phyloP scores from a whole-genome alignment of 2,329 filamentous ascomycete species.

The Pseudogymnoascus sp. region DNA sequence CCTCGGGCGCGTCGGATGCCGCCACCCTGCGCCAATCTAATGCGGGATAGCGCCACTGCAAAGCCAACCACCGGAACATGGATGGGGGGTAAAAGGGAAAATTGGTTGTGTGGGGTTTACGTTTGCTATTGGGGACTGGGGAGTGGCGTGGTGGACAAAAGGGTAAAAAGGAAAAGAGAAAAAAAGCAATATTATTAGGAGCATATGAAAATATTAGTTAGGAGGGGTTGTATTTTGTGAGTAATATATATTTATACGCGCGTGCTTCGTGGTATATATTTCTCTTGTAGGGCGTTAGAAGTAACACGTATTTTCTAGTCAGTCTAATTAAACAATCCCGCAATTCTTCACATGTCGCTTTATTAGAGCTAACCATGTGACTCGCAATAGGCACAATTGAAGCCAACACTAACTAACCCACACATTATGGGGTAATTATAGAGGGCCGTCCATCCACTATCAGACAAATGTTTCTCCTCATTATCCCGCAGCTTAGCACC shows the following conservation, averaged over 20 bases:
- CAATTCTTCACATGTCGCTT: not conserved
- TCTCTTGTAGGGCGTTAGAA: not conserved
- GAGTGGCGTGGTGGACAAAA: not conserved
- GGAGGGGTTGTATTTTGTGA: not conserved
- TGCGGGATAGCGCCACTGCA: not conserved
- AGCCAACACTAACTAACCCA: not conserved
- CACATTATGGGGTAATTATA: not conserved
- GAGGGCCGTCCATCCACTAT: not conserved
- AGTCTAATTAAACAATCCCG: not conserved
- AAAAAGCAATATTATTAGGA: not conserved
- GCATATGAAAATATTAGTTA: not conserved
- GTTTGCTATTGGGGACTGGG: not conserved
- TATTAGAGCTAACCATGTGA: not conserved
- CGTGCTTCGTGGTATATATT: too few relatives aligned
- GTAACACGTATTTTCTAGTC: not conserved
- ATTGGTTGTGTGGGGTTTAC: not conserved
- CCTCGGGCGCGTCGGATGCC: conserved; percentile 5
- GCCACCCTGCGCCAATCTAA: not conserved
- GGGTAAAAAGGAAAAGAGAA: not conserved
- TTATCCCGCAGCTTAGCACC: not conserved
- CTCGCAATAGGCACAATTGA: not conserved
- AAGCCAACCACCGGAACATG: not conserved
- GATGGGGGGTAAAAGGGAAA: conserved; percentile 1
- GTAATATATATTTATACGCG: not conserved
- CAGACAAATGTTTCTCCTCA: not conserved